Evolutionary conservation across 148 eudicot genomes (phyloP), one percentile per base, ranked within the genome.

Genomic region (Camellia lanceoleosa): DNA sequence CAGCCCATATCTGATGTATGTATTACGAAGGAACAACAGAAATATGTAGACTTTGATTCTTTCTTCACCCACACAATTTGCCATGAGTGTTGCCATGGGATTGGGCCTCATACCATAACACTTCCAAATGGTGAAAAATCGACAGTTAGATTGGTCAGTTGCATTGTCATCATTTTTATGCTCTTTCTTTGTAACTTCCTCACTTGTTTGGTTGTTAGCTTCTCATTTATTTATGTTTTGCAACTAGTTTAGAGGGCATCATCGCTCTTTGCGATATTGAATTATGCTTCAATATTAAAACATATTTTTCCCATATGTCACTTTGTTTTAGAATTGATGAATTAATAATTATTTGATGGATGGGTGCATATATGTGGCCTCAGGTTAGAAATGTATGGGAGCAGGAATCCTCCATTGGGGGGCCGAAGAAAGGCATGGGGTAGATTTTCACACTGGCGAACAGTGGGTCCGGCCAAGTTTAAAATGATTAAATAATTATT

Each of bases 31-130:
- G 99, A 96, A 82, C 99, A 94, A 80, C 89, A 80, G 80, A 86
- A 87, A 65, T 85, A 72, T 81, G 99, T 96, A 41, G 97, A 96
- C 85, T 96, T 96, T 71, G 97, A 94, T 42, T 94, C 99, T 62
- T 96, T 96, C 82, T 96, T 96, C 89, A 94, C 98, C 77, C 99
- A 96, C 87, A 94, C 95, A 71, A 94, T 96, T 79, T 96, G 99
- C 82, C 99, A 94, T 76, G 99, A 96, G 86, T 96, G 99, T 86
- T 94, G 98, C 82, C 99, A 96, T 86, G 99, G 99, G 68, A 96
- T 96, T 83, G 99, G 99, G 70, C 99, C 99, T 76, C 99, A 96
- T 85, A 87, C 92, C 78, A 93, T 96, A 78, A 87, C 87, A 75
- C 98, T 96, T 79, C 97, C 98, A 56, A 87, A 74, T 80, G 97